Evolutionary conservation across 352 stramenopile species (phyloP).

Genomic region (Globisporangium abappressorium): DNA sequence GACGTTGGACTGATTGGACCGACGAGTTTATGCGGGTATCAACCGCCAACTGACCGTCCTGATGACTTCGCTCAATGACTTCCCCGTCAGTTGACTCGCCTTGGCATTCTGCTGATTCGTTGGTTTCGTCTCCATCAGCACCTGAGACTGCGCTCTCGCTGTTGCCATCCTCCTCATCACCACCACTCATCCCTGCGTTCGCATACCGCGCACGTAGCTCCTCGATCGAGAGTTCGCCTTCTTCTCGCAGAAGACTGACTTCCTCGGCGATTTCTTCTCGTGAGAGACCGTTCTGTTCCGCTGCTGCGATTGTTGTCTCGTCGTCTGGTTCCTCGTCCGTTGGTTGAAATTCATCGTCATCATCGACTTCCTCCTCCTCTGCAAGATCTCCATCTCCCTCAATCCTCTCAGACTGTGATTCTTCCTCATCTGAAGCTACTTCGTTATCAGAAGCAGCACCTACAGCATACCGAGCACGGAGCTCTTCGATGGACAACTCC

Average conservation of each 20-base stretch:
- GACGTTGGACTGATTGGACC: not conserved
- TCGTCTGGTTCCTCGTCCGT: slow-evolving; percentile 41
- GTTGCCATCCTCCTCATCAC: not conserved
- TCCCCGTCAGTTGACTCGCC: not conserved
- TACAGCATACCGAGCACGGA: slow-evolving; percentile 45
- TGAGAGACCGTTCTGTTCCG: slow-evolving; percentile 41
- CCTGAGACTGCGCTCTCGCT: not conserved
- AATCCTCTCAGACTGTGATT: slow-evolving; percentile 2
- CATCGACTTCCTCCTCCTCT: slow-evolving; percentile 11
- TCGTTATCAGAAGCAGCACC: slow-evolving; percentile 28
- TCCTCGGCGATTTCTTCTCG: slow-evolving; percentile 53
- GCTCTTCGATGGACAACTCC: slow-evolving; percentile 91
- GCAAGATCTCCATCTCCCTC: not conserved
- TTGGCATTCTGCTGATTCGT: not conserved
- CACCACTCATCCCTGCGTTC: not conserved
- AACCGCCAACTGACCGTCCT: not conserved
- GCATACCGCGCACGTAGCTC: slow-evolving; percentile 77
- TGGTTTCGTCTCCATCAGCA: not conserved
- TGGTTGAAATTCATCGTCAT: slow-evolving; percentile 27
- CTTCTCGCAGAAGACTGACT: slow-evolving; percentile 68
- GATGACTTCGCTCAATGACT: not conserved
- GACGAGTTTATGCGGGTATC: not conserved
- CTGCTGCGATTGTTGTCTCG: slow-evolving; percentile 82
- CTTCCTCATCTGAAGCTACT: slow-evolving; percentile 22
- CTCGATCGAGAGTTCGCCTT: slow-evolving; percentile 87